Percentiles rank a stretch among this genome's conserved stretches.
phyloP scores from a whole-genome alignment of 2,329 filamentous ascomycete genomes.

The Paraphaeosphaeria sporulosa region DNA sequence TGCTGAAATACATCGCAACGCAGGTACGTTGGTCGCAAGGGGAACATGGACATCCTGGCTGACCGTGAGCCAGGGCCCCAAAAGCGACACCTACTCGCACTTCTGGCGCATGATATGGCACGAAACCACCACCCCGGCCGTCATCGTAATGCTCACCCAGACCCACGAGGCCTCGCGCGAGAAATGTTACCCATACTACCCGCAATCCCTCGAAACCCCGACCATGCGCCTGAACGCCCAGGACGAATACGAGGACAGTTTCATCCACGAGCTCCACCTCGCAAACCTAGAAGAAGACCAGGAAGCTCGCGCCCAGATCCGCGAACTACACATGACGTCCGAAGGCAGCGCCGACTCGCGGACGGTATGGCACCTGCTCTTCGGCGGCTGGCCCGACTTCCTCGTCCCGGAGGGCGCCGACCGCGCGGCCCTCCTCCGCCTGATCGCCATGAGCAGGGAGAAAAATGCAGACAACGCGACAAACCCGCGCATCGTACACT shows the following conservation, averaged over 20 bases:
- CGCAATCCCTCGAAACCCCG: conserved; percentile 53
- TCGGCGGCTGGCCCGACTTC: conserved; percentile 90
- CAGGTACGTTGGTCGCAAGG: conserved; percentile 59
- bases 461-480: conserved; percentile 56
- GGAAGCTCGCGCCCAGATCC: conserved; percentile 70
- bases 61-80: conserved; percentile 69
- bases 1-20: conserved; percentile 82
- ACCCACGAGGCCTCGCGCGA: conserved; percentile 78
- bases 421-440: conserved; percentile 70
- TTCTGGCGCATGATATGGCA: conserved; percentile 97
- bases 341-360: conserved; percentile 62
- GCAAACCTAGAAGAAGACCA: conserved; percentile 62
- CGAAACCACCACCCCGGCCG: conserved; percentile 72
- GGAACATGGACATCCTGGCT: neutral
- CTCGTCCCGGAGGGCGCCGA: conserved; percentile 77
- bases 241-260: conserved; percentile 70
- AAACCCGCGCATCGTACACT: conserved; percentile 76
- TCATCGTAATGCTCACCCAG: conserved; percentile 94
- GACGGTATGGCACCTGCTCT: conserved; percentile 83
- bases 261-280: conserved; percentile 73
- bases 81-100: conserved; percentile 75
- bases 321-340: conserved; percentile 68
- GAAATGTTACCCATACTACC: conserved; percentile 93
- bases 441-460: conserved; percentile 72
- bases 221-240: conserved; percentile 65